These are phyloP conservation scores for Populus hybrid DNA, from an alignment of 441 rosid species.

Conservation along the genomic window DNA sequence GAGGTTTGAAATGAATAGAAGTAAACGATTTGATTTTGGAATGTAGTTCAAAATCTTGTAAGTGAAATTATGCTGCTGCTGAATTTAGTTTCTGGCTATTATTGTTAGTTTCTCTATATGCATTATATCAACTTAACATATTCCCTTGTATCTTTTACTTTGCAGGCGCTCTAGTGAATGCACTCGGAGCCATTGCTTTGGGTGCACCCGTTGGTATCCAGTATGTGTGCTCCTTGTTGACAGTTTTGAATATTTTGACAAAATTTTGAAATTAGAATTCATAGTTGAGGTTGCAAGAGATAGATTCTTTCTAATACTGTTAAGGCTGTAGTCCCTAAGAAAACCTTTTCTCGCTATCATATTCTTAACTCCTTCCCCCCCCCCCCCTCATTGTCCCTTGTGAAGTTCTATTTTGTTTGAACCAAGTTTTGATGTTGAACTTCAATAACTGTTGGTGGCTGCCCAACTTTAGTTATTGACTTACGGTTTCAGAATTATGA, in stretches of 20 bases:
- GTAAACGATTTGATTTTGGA: background rate
- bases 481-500: conserved; percentile 20
- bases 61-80: background rate
- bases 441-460: conserved; percentile 2
- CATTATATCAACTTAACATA: background rate
- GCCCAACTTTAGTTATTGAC: conserved; percentile 27
- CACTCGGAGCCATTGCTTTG: conserved; percentile 71
- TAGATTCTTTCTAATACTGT: background rate
- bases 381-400: background rate
- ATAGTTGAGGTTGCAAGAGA: conserved; percentile 17
- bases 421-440: background rate
- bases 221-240: conserved; percentile 42
- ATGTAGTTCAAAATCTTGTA: background rate
- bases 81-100: background rate
- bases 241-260: background rate
- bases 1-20: background rate
- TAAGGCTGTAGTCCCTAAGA: background rate
- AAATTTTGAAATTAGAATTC: conserved; percentile 20
- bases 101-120: background rate
- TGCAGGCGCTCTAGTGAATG: conserved; percentile 68
- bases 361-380: background rate
- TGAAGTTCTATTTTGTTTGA: background rate
- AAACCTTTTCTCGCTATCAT: conserved; percentile 2
- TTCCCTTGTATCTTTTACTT: background rate
- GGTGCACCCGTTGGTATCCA: conserved; percentile 77